Evolutionary conservation across 106 monocot genomes (phyloP).

Genomic region (Dendrobium nobile): DNA sequence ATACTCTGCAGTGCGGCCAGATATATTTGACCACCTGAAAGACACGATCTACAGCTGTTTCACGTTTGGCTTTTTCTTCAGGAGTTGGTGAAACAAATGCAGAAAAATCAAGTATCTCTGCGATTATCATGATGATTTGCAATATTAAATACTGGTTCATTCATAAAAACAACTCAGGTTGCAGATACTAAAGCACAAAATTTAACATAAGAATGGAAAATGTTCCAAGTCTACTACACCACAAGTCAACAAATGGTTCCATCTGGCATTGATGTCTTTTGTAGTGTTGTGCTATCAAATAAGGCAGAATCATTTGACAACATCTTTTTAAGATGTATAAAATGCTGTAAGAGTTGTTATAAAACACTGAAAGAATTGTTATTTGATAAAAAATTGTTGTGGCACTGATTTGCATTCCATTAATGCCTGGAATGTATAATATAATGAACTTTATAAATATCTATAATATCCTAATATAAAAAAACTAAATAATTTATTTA

Average conservation of each 20-base stretch:
- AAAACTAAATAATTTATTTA: no score
- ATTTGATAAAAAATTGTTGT: no score
- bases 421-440: no score
- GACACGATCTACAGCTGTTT: slow-evolving; percentile 57
- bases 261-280: not conserved
- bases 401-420: no score
- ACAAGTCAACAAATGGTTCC: not conserved
- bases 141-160: slow-evolving; percentile 10
- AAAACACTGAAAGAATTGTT: no score
- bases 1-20: slow-evolving; percentile 87
- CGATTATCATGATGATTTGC: slow-evolving; percentile 16
- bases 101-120: slow-evolving; percentile 95
- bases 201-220: not conserved
- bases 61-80: slow-evolving; percentile 77
- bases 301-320: no score
- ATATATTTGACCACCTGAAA: slow-evolving; percentile 81
- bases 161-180: not conserved
- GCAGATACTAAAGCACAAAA: not conserved
- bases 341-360: no score
- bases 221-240: not conserved
- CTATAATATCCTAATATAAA: no score
- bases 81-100: slow-evolving; percentile 75
- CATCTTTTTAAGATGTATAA: no score
- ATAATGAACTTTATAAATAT: no score
- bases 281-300: not conserved